phyloP scores from a whole-genome alignment of 805 yeast species.

The Debaryomyces prosopidis region DNA sequence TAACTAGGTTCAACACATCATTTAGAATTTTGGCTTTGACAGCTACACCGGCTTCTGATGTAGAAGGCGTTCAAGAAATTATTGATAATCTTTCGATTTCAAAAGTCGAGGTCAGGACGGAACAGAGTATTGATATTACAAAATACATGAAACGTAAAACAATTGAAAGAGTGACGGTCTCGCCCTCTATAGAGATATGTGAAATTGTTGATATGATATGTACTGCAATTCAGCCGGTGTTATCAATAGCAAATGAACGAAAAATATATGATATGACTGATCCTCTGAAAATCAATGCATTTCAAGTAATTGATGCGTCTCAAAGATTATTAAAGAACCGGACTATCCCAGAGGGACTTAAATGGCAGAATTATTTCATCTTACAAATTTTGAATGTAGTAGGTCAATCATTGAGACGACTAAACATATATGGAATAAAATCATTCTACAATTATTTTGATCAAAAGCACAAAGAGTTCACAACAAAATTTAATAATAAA shows the following conservation, averaged over 20 bases:
- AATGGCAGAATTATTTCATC: constrained; percentile 69
- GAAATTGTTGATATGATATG: constrained; percentile 56
- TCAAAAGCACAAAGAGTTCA: constrained; percentile 58
- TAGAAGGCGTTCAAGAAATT: constrained; percentile 86
- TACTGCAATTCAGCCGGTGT: constrained; percentile 65
- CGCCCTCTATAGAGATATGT: constrained; percentile 52
- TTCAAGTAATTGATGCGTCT: constrained; percentile 68
- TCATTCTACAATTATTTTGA: constrained; percentile 71
- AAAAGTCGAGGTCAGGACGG: constrained; percentile 81
- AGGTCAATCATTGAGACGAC: constrained; percentile 67
- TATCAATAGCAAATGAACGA: constrained; percentile 62
- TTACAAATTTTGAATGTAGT: constrained; percentile 65
- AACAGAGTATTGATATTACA: constrained; percentile 75
- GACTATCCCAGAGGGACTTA: constrained; percentile 61
- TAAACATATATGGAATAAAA: constrained; percentile 79
- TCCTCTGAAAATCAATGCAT: constrained; percentile 68
- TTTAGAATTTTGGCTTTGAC: constrained; percentile 83
- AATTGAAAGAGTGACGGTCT: constrained; percentile 60
- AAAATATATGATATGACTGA: constrained; percentile 65
- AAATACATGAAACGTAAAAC: constrained; percentile 73
- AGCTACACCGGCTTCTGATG: constrained; percentile 92
- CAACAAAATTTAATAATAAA: constrained; percentile 52
- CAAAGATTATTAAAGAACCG: constrained; percentile 57
- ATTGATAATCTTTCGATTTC: constrained; percentile 74
- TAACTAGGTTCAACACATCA: constrained; percentile 53